Percentiles rank a stretch among this genome's conserved stretches.
These are phyloP conservation scores for Dioscorea dumetorum DNA, from an alignment of 106 monocot species.

Conservation along the genomic window DNA sequence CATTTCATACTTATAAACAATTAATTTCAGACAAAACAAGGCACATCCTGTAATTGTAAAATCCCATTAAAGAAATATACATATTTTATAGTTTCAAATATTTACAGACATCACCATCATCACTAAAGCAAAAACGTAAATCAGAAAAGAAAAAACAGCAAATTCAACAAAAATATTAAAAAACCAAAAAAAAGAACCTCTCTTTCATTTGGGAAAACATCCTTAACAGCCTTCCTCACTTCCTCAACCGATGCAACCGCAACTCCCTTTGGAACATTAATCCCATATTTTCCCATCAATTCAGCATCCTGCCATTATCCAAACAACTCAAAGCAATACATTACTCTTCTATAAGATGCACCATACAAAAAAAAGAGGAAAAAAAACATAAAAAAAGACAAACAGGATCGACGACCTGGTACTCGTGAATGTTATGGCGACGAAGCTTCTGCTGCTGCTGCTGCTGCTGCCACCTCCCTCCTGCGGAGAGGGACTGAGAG, in stretches of 20 bases:
- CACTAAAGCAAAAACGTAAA: too few relatives aligned
- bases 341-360: not conserved
- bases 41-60: too few relatives aligned
- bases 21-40: too few relatives aligned
- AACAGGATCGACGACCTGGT: slow-evolving; percentile 50
- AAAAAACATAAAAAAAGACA: not conserved
- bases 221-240: slow-evolving; percentile 49
- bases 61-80: too few relatives aligned
- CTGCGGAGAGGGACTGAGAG: slow-evolving; percentile 47
- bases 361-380: not conserved
- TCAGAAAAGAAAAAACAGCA: too few relatives aligned
- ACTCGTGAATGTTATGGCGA: slow-evolving; percentile 98
- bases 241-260: slow-evolving; percentile 61
- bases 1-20: too few relatives aligned
- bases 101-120: too few relatives aligned
- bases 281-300: slow-evolving; percentile 84
- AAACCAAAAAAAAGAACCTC: slow-evolving; percentile 38
- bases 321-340: not conserved
- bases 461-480: slow-evolving; percentile 84
- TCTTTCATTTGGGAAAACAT: slow-evolving; percentile 57
- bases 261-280: slow-evolving; percentile 84
- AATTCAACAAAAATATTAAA: not conserved
- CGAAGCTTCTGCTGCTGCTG: slow-evolving; percentile 97
- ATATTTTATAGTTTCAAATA: too few relatives aligned
- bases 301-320: slow-evolving; percentile 61